These are phyloP conservation scores for Linnemannia schmuckeri DNA, from an alignment of 192 early-diverging fungal genomes.

Conservation along the genomic window DNA sequence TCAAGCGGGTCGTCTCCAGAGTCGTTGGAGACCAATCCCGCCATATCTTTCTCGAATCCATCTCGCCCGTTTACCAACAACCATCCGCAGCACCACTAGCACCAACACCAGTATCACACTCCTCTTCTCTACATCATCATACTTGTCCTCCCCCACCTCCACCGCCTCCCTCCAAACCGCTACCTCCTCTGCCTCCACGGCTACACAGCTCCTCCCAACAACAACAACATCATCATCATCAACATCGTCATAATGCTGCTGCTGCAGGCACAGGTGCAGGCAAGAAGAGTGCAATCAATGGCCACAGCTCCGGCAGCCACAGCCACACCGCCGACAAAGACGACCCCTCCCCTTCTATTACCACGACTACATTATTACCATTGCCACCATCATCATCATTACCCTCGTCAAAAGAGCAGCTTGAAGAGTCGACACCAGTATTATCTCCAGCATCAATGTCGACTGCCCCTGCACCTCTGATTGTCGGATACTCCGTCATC, in stretches of 20 bases:
- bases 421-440: constrained; percentile 3
- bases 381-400: not conserved
- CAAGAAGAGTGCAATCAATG: not conserved
- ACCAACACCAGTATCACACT: not conserved
- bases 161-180: not conserved
- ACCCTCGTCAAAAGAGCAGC: not conserved
- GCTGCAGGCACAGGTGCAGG: not conserved
- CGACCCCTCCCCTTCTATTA: not conserved
- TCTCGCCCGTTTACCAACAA: constrained; percentile 25
- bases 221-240: not conserved
- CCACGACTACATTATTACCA: not conserved
- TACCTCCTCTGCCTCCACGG: not conserved
- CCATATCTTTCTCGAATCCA: constrained; percentile 41
- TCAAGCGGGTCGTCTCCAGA: constrained; percentile 36
- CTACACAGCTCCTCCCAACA: not conserved
- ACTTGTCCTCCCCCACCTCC: not conserved
- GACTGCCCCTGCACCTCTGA: not conserved
- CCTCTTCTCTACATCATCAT: not conserved
- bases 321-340: constrained; percentile 4
- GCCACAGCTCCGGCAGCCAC: constrained; percentile 11
- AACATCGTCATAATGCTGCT: too few species aligned
- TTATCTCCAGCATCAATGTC: not conserved
- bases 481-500: constrained; percentile 37
- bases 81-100: not conserved
- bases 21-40: constrained; percentile 13